Percentiles rank a stretch among this genome's conserved stretches.
Conservation (phyloP, 306 rosid species). For the Acmispon strigosus region DNA sequence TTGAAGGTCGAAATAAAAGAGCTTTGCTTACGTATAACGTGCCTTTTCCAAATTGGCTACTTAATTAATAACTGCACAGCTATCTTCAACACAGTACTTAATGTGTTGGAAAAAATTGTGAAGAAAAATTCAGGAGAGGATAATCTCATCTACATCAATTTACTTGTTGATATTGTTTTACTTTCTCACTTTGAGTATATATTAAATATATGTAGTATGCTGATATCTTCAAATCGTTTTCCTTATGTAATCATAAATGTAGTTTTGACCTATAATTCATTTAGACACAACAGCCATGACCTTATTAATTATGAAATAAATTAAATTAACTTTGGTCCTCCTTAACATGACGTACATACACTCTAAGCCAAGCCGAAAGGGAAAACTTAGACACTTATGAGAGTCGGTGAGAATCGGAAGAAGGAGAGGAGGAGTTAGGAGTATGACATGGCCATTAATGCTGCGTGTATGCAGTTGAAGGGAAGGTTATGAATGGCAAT, state of each 20-base stretch:
- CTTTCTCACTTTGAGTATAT: too few relatives aligned
- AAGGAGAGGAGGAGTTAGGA: conserved; percentile 20
- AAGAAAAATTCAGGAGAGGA: not conserved
- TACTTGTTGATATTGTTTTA: too few relatives aligned
- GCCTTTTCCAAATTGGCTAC: conserved; percentile 22
- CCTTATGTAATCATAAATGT: too few relatives aligned
- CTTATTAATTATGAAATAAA: not conserved
- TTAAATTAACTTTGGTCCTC: not conserved
- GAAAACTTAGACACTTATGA: conserved; percentile 27
- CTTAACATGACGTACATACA: conserved; percentile 1
- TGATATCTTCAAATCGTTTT: too few relatives aligned
- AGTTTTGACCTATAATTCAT: too few relatives aligned
- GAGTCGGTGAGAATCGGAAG: conserved; percentile 50
- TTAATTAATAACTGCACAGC: conserved; percentile 1
- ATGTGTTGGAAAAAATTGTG: not conserved
- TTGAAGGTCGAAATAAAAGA: not conserved
- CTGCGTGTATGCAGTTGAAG: conserved; percentile 51
- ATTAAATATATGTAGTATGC: too few relatives aligned
- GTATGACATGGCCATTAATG: conserved; percentile 46
- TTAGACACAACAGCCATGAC: not conserved
- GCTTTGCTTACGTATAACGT: conserved; percentile 52
- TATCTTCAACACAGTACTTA: not conserved
- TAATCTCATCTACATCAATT: not conserved
- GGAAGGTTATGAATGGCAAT: conserved; percentile 43
- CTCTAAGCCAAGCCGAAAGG: not conserved